Base-by-base conservation (phyloP, 2,329 filamentous ascomycete species). In the Colletotrichum orbiculare region DNA sequence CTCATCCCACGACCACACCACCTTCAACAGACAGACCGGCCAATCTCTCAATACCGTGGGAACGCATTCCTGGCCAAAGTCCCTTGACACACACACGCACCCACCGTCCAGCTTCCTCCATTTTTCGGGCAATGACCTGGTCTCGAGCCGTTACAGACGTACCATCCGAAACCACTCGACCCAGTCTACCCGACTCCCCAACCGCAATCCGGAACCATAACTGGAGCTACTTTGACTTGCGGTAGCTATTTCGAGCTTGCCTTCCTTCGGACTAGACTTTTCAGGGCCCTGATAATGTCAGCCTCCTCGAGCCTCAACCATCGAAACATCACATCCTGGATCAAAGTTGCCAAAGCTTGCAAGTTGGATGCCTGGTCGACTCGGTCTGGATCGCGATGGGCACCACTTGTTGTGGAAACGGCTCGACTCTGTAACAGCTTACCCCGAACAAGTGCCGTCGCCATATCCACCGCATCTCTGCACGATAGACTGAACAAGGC, bases 1-100 rank as follows among this genome's bases (percentile, higher is more conserved):
- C 54, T 59, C 54, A 47, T 63, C 54, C 60, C 60, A 63, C 54
- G 33, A 53, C 61, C 61, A 64, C 56, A 64, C 56, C 61, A 50
- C 34, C 43, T 41, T 46, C 13, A 43, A 43, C 15, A 15, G 11
- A 42, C 35, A 39, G 11, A 42, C 43, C 33, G 17, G 11, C 54
- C 47, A 55, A 50, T 54, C 45, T 17, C 17, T 50, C 17, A 43
- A 25, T 25, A 25, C 25, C 25, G 3, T 25, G 25, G 4, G 25
- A 25, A 25, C 25, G 25, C 25, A 25, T 25, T 25, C 25, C 34
- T 48, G 33, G 49, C 52, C 15, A 13, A 33, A 34, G 35, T 33
- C 61, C 45, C 49, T 37, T 12, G 38, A 56, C 33, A 52, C 57
- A 37, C 15, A 38, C 54, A 37, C 25, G 25, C 25, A 25, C 25